A percentile compares a stretch with the other conserved stretches of the same genome.
These are phyloP conservation scores for Adansonia rubrostipa DNA, from an alignment of 441 rosid species.

Conservation along the genomic window DNA sequence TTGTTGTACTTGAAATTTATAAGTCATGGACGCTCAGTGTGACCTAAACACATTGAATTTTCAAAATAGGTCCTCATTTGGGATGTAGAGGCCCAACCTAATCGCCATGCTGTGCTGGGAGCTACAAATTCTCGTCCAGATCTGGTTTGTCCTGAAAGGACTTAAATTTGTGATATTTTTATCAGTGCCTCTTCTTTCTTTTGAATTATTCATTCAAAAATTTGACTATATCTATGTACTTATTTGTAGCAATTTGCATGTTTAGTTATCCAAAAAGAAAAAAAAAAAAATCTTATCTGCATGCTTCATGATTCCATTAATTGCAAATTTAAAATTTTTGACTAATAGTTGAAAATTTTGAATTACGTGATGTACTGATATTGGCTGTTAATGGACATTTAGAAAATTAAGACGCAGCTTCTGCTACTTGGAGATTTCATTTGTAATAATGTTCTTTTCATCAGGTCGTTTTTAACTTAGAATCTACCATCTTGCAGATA, in stretches of 20 bases:
- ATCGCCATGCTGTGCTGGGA: constrained; percentile 73
- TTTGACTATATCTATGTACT: background rate
- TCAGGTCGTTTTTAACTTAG: constrained; percentile 1
- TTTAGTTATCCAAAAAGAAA: background rate
- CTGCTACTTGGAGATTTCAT: constrained; percentile 26
- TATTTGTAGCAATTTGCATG: constrained; percentile 7
- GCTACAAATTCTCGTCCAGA: constrained; percentile 69
- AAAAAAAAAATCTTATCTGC: background rate
- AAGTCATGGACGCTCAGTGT: constrained; percentile 12
- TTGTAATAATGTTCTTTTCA: background rate
- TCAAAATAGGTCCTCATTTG: constrained; percentile 64
- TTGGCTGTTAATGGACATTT: background rate
- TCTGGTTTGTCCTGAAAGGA: constrained; percentile 53
- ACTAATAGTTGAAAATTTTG: background rate
- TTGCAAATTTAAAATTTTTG: background rate
- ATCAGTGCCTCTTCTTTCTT: background rate
- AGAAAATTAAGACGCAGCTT: constrained; percentile 24
- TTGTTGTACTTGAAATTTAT: constrained; percentile 16
- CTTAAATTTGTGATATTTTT: constrained; percentile 22
- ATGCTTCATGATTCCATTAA: background rate
- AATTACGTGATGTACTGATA: background rate
- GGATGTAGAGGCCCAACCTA: constrained; percentile 83
- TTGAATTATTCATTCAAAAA: constrained; percentile 9
- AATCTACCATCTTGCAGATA: constrained; percentile 46
- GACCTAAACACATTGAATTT: constrained; percentile 10